Evolutionary conservation across 2,329 filamentous ascomycete genomes (phyloP).

Genomic region (Aspergillus japonicus): DNA sequence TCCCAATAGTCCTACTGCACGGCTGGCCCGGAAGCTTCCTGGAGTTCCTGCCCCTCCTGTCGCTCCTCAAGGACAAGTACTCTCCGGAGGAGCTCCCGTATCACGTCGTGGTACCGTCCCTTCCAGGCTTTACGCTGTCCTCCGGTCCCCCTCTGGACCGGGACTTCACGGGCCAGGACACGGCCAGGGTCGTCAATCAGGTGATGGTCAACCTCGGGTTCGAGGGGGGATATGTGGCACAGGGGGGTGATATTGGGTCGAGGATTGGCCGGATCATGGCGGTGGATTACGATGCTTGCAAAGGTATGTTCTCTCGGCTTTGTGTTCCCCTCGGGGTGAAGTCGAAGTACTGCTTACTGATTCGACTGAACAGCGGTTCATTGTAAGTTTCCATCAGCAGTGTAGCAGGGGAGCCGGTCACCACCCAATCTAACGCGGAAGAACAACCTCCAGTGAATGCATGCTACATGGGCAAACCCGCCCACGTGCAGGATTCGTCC

Average conservation of each 20-base stretch:
- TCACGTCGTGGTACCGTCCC: slow-evolving; percentile 33
- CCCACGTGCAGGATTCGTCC: slow-evolving; percentile 22
- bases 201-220: slow-evolving; percentile 33
- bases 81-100: slow-evolving; percentile 29
- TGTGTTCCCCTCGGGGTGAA: background rate
- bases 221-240: slow-evolving; percentile 31
- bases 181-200: slow-evolving; percentile 30
- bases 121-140: slow-evolving; percentile 34
- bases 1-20: slow-evolving; percentile 48
- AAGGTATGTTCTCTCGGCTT: slow-evolving; percentile 19
- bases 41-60: slow-evolving; percentile 34
- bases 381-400: slow-evolving; percentile 19
- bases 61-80: slow-evolving; percentile 27
- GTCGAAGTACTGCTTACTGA: background rate
- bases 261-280: slow-evolving; percentile 26
- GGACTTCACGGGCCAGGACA: slow-evolving; percentile 25
- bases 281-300: slow-evolving; percentile 31
- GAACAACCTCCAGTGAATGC: slow-evolving; percentile 28
- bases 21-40: slow-evolving; percentile 40
- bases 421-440: background rate
- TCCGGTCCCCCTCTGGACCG: slow-evolving; percentile 32
- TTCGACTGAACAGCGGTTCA: slow-evolving; percentile 25
- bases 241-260: slow-evolving; percentile 36
- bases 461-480: slow-evolving; percentile 22
- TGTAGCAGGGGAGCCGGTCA: no score